Base-by-base conservation (phyloP, 2,329 filamentous ascomycete species). In the Claviceps arundinis region DNA sequence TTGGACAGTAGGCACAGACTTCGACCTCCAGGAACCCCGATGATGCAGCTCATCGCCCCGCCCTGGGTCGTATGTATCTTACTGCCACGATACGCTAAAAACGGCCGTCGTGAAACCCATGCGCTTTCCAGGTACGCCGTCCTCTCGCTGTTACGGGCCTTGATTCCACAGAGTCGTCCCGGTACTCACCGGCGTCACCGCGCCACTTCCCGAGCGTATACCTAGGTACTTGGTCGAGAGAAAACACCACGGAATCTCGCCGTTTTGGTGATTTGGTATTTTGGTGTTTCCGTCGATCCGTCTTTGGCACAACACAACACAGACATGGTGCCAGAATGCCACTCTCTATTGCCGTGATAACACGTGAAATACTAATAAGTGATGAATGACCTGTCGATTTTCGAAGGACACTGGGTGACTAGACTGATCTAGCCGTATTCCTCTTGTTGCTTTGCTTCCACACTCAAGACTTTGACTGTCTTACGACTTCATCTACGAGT, bases 31-130 rank as follows among this genome's bases (percentile, higher is more conserved):
- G 38, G 37, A 40, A 14, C 26, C 26, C 24, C 52, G 52, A 51
- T 51, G 38, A 24, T 46, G 49, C 40, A 48, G 48, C 44, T 48
- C 24, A 47, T 51, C 13, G 49, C 34, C 34, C 52, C 52, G 48
- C 43, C 48, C 19, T 43, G 8, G 30, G 30, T 53, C 43, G 43
- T 49, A 50, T 53, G 34, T 7, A 26, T 30, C 43, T 22, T 22
- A 37, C n/a, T 47, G 48, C 43, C 42, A 50, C 48, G 37, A 53
- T 44, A 37, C 48, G 51, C 47, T 47, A 49, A 53, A 50, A 53
- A 30, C 43, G 42, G 47, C 43, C 42, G 44, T 51, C 13, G 48
- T 54, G 52, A 48, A 51, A 51, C 48, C 42, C 37, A 30, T 30
- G 26, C 26, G 26, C 26, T 16, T 22, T n/a, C 41, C 34, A 38